Percentiles rank a stretch among this genome's conserved stretches.
Conservation (phyloP, 306 rosid genomes). For the Cucurbita moschata region DNA sequence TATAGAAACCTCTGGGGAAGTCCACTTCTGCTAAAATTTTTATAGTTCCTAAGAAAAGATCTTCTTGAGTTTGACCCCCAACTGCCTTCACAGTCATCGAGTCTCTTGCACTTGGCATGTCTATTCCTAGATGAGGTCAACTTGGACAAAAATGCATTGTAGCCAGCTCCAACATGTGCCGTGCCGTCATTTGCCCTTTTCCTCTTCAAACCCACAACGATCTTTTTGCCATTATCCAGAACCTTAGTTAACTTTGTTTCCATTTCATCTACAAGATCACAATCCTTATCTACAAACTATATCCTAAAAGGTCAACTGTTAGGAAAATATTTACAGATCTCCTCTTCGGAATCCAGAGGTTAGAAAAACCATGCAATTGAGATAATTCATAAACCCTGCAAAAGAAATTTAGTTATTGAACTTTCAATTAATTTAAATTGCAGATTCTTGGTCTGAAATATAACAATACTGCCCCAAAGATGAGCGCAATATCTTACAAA, state of each 20-base stretch:
- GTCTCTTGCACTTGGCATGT: conserved; percentile 8
- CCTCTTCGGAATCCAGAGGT: not conserved
- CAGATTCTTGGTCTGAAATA: not conserved
- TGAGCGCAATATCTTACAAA: not conserved
- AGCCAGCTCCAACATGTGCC: conserved; percentile 5
- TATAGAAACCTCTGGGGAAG: conserved; percentile 12
- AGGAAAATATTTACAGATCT: conserved; percentile 5
- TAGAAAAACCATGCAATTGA: conserved; percentile 11
- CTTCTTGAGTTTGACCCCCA: not conserved
- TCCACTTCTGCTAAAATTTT: conserved; percentile 18
- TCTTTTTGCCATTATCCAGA: conserved; percentile 7
- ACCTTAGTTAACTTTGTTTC: conserved; percentile 9
- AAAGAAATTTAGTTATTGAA: conserved; percentile 3
- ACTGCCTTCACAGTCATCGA: not conserved
- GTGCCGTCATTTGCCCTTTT: conserved; percentile 1
- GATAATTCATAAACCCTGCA: conserved; percentile 14
- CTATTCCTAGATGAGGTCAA: conserved; percentile 5
- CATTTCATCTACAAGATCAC: conserved; percentile 10
- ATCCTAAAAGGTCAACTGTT: conserved; percentile 3
- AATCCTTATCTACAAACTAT: conserved; percentile 11
- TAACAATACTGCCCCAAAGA: not conserved
- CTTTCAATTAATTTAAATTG: not conserved
- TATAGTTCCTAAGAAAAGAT: conserved; percentile 9
- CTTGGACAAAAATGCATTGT: not conserved
- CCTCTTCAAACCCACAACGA: conserved; percentile 15